Evolutionary conservation across 2,329 filamentous ascomycete genomes (phyloP), one percentile per base, ranked within the genome.

Genomic region (Paecilomyces sp.): DNA sequence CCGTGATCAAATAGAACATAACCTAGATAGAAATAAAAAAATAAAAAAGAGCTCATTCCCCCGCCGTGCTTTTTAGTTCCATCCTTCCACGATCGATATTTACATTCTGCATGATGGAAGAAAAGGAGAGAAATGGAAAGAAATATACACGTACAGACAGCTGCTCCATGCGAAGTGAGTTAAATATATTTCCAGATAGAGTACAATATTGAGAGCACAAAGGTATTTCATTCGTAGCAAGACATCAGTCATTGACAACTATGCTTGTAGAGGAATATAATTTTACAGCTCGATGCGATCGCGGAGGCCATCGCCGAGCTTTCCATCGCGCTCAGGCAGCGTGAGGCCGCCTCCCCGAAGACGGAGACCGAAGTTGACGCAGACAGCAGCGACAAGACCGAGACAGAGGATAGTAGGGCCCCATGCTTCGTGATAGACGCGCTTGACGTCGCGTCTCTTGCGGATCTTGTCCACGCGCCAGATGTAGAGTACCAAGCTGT

Each of bases 401-500:
- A 82, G 68, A 67, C 92, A 96, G 33, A 99, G 81, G 24, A 87
- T 77, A 3, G 83, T 92, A 0, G 94, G 93, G 0, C 94, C 94
- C 82, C 87, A 89, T 66, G 86, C 88, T 74, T 99, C 94, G 73
- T 97, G 94, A 75, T 94, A 99, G 2, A 79, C 73, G 18, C 74
- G 73, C 67, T 87, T 88, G 50, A 93, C 91, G n/a, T 89, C 91
- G 63, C 87, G 87, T 57, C 93, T 83, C 66, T 88, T 87, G 65
- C 91, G 85, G 70, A 97, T 97, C 62, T 91, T 91, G 63, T 85
- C 81, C 66, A 94, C 92, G 59, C 94, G 85, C 85, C 94, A 96
- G 24, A 96, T 79, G 72, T 97, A 99, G 57, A 96, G 85, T 55
- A 82, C 84, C 50, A 96, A 86, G 24, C 88, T 89, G 75, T 99